These are phyloP conservation scores for Parathielavia appendiculata DNA, from an alignment of 495 filamentous ascomycete genomes.

Conservation along the genomic window DNA sequence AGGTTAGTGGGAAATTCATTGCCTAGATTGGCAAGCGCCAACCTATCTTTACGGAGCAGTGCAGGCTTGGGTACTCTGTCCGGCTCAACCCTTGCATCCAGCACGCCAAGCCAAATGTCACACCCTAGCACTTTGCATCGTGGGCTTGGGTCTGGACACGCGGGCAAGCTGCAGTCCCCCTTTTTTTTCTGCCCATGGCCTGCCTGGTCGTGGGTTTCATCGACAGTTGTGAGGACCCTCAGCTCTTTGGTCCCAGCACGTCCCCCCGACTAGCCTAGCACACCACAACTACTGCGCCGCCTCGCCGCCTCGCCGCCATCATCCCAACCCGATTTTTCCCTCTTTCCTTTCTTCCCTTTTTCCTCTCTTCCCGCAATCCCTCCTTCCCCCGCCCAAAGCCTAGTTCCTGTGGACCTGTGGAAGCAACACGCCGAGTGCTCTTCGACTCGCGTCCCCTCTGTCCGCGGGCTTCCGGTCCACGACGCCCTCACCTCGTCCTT, in stretches of 20 bases:
- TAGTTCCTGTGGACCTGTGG: slow-evolving; percentile 29
- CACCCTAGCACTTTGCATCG: slow-evolving; percentile 16
- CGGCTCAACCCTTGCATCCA: slow-evolving; percentile 14
- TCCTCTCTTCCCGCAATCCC: slow-evolving; percentile 20
- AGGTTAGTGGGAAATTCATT: too few relatives aligned
- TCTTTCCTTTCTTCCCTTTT: slow-evolving; percentile 19
- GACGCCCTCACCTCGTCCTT: slow-evolving; percentile 1
- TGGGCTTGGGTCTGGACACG: slow-evolving; percentile 18
- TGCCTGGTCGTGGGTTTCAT: slow-evolving; percentile 20
- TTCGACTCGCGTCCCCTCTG: slow-evolving; percentile 22
- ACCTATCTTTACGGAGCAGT: slow-evolving; percentile 16
- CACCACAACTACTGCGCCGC: slow-evolving; percentile 5
- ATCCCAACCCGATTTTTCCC: slow-evolving; percentile 16
- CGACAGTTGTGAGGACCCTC: slow-evolving; percentile 16
- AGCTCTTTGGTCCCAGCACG: slow-evolving; percentile 11
- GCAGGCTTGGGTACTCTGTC: slow-evolving; percentile 8
- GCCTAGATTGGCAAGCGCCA: too few relatives aligned
- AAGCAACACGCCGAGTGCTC: slow-evolving; percentile 23
- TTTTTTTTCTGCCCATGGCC: slow-evolving; percentile 16
- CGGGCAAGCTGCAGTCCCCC: slow-evolving; percentile 21
- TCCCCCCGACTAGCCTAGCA: slow-evolving; percentile 15
- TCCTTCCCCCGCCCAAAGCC: slow-evolving; percentile 23
- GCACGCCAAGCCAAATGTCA: background rate
- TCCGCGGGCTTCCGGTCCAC: slow-evolving; percentile 14
- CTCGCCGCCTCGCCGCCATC: slow-evolving; percentile 15